These are phyloP conservation scores for Myxozyma mucilagina DNA, from an alignment of 805 yeast species.

Conservation along the genomic window DNA sequence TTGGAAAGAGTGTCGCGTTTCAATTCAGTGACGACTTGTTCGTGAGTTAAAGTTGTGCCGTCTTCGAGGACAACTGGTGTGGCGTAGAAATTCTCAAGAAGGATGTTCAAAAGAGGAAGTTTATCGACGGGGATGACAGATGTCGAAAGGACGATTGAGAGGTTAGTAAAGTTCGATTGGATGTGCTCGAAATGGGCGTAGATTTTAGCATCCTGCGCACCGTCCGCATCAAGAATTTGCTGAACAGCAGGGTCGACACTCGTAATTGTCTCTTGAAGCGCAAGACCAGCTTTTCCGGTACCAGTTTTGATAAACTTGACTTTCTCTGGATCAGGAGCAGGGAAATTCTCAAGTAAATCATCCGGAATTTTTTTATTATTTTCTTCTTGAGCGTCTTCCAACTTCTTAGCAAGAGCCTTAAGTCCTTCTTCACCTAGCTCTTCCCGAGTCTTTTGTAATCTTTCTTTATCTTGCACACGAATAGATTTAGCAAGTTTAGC, in stretches of 20 bases:
- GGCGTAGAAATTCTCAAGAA: conserved; percentile 67
- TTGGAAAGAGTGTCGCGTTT: conserved; percentile 68
- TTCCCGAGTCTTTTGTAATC: conserved; percentile 52
- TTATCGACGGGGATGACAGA: conserved; percentile 51
- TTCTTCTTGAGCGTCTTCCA: conserved; percentile 61
- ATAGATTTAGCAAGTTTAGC: conserved; percentile 52
- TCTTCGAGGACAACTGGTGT: conserved; percentile 67
- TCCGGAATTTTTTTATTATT: conserved; percentile 82
- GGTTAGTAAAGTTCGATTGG: conserved; percentile 73
- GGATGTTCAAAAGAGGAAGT: conserved; percentile 61
- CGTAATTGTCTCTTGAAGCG: conserved; percentile 30
- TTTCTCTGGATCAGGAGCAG: conserved; percentile 70
- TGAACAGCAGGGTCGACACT: conserved; percentile 26
- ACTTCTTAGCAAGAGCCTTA: conserved; percentile 48
- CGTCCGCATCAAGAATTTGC: conserved; percentile 27
- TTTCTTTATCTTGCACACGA: conserved; percentile 53
- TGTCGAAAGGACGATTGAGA: conserved; percentile 62
- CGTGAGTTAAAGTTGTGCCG: conserved; percentile 63
- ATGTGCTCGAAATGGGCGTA: conserved; percentile 77
- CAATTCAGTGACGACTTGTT: conserved; percentile 70
- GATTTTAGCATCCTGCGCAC: conserved; percentile 52
- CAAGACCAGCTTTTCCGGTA: conserved; percentile 60
- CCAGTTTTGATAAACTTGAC: conserved; percentile 70
- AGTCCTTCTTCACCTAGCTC: conserved; percentile 64
- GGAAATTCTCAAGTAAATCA: conserved; percentile 59